phyloP scores from a whole-genome alignment of 2,329 filamentous ascomycete species.

The Coniella lustricola region DNA sequence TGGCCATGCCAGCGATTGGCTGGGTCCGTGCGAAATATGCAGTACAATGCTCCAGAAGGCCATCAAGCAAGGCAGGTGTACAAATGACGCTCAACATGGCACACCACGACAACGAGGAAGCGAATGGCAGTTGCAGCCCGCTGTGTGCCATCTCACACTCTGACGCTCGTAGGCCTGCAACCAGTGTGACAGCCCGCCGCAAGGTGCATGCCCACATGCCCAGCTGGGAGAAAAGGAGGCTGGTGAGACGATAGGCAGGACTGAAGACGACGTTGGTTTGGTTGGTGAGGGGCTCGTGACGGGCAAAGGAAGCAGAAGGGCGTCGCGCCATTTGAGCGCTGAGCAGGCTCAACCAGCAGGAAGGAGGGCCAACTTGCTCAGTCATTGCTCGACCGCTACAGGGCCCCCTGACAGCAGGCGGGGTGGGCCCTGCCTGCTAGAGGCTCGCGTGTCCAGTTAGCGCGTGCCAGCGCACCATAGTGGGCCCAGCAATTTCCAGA shows the following conservation, averaged over 20 bases:
- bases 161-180: constrained; percentile 24
- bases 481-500: constrained; percentile 3
- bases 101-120: constrained; percentile 13
- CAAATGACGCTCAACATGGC: too few species aligned
- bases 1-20: constrained; percentile 37
- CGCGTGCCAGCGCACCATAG: constrained; percentile 10
- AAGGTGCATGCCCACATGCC: constrained; percentile 2
- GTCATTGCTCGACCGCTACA: constrained; percentile 3
- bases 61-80: too few species aligned
- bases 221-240: constrained; percentile 8
- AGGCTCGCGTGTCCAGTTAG: constrained; percentile 8
- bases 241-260: constrained; percentile 3
- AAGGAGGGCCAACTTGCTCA: background rate
- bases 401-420: background rate
- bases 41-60: constrained; percentile 24
- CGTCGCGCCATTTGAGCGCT: background rate
- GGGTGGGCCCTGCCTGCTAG: constrained; percentile 4
- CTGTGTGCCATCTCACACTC: constrained; percentile 40
- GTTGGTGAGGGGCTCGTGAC: constrained; percentile 9
- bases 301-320: background rate
- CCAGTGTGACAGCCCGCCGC: constrained; percentile 37
- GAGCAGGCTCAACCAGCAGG: background rate
- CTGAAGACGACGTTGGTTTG: background rate
- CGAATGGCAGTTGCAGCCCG: constrained; percentile 35
- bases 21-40: constrained; percentile 30